Base-by-base conservation (phyloP, 169 alveolate genomes). In the Cryptosporidium canis region DNA sequence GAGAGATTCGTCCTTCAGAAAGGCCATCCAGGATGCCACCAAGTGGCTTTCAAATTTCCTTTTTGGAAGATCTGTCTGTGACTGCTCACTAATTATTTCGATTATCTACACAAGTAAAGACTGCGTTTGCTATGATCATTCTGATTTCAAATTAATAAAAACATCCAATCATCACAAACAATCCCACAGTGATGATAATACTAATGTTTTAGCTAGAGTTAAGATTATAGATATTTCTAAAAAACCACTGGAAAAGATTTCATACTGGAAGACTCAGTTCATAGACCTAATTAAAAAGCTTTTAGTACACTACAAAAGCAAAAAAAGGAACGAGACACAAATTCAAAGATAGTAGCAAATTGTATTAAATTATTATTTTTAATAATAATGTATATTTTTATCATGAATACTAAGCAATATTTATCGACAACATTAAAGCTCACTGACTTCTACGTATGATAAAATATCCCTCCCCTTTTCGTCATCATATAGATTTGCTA, bases 61-160 rank as follows among this genome's bases (percentile, higher is more conserved):
- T 45, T 48, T 68, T 45, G 83, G 83, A 44, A 44, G 83, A 47
- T 68, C 83, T 8, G 47, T 68, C 7, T 68, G 67, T 29, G 83
- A 68, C 33, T 68, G 66, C 31, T 68, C 83, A 21, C 14, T 68
- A 31, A 68, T 68, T 47, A 48, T 68, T 14, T n/a, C 66, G 29
- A 2, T 45, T 45, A 11, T 45, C 14, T 47, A 31, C 27, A 68
- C 66, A 7, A 16, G 47, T n/a, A n/a, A 68, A 3, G 12, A 68
- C 12, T n/a, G 48, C 31, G 21, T 47, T 8, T 24, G 12, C 21
- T 45, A 24, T 29, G 8, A 68, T 29, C 16, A n/a, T 24, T 44
- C 44, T 41, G 48, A 51, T 33, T 68, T 68, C 47, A 68, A 45
- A 45, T 39, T 45, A 24, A 29, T 39, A 2, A 37, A 43, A 11